Evolutionary conservation across 371 early-diverging fungal genomes (phyloP), one percentile per base, ranked within the genome.

Genomic region (Entomophthora muscae): DNA sequence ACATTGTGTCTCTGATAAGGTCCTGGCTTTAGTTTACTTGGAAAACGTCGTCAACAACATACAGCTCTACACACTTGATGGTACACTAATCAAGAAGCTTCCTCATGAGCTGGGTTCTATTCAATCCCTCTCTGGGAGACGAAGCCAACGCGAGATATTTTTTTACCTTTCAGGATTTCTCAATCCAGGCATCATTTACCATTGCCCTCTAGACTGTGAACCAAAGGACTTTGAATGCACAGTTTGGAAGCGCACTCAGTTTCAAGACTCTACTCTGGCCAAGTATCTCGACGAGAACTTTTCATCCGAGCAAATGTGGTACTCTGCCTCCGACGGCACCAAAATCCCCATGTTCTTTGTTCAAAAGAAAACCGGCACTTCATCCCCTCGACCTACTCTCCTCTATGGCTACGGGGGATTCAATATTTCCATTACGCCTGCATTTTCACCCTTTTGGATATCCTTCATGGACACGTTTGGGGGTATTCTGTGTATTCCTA

Each of bases 381-480:
- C 76, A 57, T 71, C 83, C 59, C 42, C 42, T 5, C 42, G 42
- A 17, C 42, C 42, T 42, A 42, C 42, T 17, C 70, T 77, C 24
- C 66, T 85, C 57, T 83, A 84, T 68, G 85, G 78, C 3, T 86
- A 86, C 65, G 84, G 78, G 23, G 75, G 85, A 0, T 85, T 85
- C 73, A 74, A 72, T 65, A 70, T 78, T 52, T 66, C 75, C 3
- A 64, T 85, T 26, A 61, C 68, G 29, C 83, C 86, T 1, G 21
- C 67, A 5, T 85, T 79, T 66, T 60, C 68, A 12, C 75, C 74
- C 1, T 30, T 66, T 3, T 68, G 65, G 69, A 54, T 77, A 58
- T 73, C 70, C 26, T 82, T 79, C 66, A 66, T 80, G 2, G 70
- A 76, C 61, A 68, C 77, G 64, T 71, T 77, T 53, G 69, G 73